Evolutionary conservation across 1,139 yeast genomes (phyloP).

Genomic region (Diutina mesorugosa): DNA sequence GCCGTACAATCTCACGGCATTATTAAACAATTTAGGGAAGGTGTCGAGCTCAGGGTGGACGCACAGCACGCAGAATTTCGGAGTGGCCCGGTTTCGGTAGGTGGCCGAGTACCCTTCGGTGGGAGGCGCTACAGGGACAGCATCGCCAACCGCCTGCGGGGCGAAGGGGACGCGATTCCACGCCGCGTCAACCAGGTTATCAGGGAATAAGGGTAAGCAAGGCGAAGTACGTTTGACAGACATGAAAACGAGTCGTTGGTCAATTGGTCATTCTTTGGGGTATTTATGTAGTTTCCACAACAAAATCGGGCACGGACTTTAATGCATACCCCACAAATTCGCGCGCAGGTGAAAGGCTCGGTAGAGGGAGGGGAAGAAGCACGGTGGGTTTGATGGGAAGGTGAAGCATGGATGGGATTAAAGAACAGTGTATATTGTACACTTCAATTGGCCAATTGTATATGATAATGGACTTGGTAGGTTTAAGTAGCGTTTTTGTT

Average conservation of each 20-base stretch:
- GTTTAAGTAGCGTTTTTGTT: neutral
- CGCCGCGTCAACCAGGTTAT: neutral
- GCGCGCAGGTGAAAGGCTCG: neutral
- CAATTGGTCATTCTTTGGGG: neutral
- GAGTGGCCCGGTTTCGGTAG: slow-evolving; percentile 28
- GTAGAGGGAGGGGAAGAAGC: neutral
- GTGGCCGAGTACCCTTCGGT: slow-evolving; percentile 37
- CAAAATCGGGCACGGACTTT: neutral
- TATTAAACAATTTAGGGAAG: slow-evolving; percentile 33
- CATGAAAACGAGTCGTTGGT: neutral
- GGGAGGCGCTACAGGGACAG: neutral
- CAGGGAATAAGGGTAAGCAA: slow-evolving; percentile 1
- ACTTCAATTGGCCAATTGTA: neutral
- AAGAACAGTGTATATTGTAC: neutral
- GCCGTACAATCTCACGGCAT: slow-evolving; percentile 22
- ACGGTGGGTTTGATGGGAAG: too few species aligned
- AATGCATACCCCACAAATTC: neutral
- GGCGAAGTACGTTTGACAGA: slow-evolving; percentile 1
- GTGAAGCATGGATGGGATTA: neutral
- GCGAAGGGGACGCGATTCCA: neutral
- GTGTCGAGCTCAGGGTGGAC: slow-evolving; percentile 43
- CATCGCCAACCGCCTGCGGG: slow-evolving; percentile 2
- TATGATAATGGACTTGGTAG: neutral
- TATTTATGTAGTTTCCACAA: neutral
- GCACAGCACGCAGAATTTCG: slow-evolving; percentile 9